Evolutionary conservation across 2,329 filamentous ascomycete genomes (phyloP).

Genomic region (Colletotrichum sidae): DNA sequence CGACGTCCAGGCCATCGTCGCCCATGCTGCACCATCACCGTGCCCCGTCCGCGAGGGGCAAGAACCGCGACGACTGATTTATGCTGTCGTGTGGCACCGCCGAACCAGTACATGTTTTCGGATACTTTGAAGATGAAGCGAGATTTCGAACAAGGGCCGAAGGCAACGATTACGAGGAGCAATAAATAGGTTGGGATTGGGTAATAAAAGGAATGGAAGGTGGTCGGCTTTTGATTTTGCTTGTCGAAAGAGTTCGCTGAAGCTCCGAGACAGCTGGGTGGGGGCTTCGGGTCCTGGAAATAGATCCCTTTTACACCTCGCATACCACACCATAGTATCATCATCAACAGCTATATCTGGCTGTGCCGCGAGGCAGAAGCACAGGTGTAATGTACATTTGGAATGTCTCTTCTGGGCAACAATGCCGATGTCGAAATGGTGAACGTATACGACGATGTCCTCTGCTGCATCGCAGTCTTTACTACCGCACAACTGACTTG

Average conservation of each 20-base stretch:
- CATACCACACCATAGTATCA: constrained; percentile 32
- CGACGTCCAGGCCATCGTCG: constrained; percentile 60
- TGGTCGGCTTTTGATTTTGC: constrained; percentile 7
- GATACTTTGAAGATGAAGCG: neutral
- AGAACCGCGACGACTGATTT: constrained; percentile 36
- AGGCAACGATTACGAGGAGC: constrained; percentile 3
- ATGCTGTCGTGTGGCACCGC: neutral
- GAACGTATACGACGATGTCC: no score
- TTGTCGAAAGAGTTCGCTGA: constrained; percentile 5
- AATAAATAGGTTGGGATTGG: constrained; percentile 23
- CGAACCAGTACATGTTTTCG: constrained; percentile 1
- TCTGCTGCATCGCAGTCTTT: no score
- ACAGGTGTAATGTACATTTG: constrained; percentile 33
- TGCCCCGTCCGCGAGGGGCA: constrained; percentile 34
- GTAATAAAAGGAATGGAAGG: constrained; percentile 29
- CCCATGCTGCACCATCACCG: constrained; percentile 51
- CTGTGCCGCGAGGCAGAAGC: constrained; percentile 20
- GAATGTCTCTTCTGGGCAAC: no score
- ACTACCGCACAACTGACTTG: no score
- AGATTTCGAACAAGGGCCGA: neutral
- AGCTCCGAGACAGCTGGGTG: constrained; percentile 10
- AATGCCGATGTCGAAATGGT: no score
- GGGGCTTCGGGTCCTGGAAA: constrained; percentile 28
- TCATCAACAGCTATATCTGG: constrained; percentile 38
- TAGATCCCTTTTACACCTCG: constrained; percentile 30